Percentiles rank a stretch among this genome's conserved stretches.
These are phyloP conservation scores for Ilyonectria robusta DNA, from an alignment of 2,329 filamentous ascomycete genomes.

Conservation along the genomic window DNA sequence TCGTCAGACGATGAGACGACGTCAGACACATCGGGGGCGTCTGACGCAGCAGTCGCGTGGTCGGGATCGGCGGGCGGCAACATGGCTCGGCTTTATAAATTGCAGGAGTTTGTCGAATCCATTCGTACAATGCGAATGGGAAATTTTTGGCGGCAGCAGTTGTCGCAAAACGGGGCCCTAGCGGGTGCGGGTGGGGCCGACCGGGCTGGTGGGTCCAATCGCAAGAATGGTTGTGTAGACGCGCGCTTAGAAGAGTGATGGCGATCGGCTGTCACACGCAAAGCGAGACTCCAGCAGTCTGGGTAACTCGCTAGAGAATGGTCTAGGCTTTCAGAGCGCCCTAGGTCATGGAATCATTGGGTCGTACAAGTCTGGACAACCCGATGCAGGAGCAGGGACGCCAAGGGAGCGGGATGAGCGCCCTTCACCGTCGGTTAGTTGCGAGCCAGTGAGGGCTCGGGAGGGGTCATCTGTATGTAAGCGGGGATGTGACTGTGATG, in stretches of 20 bases:
- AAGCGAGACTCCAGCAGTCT: neutral
- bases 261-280: constrained; percentile 18
- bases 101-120: constrained; percentile 38
- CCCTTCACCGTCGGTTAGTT: constrained; percentile 6
- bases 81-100: constrained; percentile 44
- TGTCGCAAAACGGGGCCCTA: constrained; percentile 43
- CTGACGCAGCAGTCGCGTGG: constrained; percentile 34
- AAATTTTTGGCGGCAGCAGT: constrained; percentile 48
- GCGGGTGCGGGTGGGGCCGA: constrained; percentile 32
- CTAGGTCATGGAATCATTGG: neutral
- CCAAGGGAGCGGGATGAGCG: constrained; percentile 16
- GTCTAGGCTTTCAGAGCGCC: neutral
- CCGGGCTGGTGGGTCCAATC: constrained; percentile 30
- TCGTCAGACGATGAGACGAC: constrained; percentile 51
- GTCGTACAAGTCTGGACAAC: neutral
- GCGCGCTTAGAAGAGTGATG: constrained; percentile 47
- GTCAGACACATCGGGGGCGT: constrained; percentile 36
- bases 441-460: constrained; percentile 16
- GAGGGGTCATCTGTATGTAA: constrained; percentile 18
- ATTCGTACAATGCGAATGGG: constrained; percentile 37
- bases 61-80: constrained; percentile 38
- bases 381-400: constrained; percentile 9
- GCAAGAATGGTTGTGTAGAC: constrained; percentile 37
- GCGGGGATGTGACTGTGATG: constrained; percentile 30
- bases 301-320: neutral